Percentiles rank a stretch among this genome's conserved stretches.
phyloP scores from a whole-genome alignment of 2,329 filamentous ascomycete genomes.

The Botrytis elliptica region DNA sequence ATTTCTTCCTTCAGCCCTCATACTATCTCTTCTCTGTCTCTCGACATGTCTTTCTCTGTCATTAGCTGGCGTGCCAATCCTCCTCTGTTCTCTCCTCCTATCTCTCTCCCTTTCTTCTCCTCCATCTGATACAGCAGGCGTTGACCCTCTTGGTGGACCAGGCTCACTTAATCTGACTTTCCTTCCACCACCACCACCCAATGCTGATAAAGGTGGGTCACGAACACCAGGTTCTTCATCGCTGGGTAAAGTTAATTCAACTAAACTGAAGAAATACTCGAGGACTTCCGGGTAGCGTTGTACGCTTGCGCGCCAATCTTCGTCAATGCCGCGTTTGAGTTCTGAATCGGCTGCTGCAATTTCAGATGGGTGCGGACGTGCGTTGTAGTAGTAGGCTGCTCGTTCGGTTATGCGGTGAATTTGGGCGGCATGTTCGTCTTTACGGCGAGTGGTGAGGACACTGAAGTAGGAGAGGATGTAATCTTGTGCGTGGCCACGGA shows the following conservation, averaged over 20 bases:
- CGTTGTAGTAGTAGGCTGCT: conserved; percentile 57
- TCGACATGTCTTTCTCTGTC: conserved; percentile 13
- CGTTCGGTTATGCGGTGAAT: conserved; percentile 56
- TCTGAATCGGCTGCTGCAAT: conserved; percentile 62
- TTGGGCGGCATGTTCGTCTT: conserved; percentile 54
- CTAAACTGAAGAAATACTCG: conserved; percentile 74
- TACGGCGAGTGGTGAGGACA: conserved; percentile 59
- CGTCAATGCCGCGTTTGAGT: conserved; percentile 72
- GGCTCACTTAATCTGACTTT: conserved; percentile 34
- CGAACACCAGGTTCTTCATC: conserved; percentile 60
- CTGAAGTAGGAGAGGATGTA: conserved; percentile 67
- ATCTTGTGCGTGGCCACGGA: conserved; percentile 63
- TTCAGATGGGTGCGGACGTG: conserved; percentile 59
- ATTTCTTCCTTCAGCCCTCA: conserved; percentile 20
- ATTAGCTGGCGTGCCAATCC: conserved; percentile 22
- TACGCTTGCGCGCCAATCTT: conserved; percentile 74
- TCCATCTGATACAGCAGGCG: conserved; percentile 23
- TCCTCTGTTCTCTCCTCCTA: conserved; percentile 23
- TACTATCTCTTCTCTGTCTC: conserved; percentile 23
- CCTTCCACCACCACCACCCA: conserved; percentile 34
- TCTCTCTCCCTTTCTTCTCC: conserved; percentile 21
- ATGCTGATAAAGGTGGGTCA: conserved; percentile 55
- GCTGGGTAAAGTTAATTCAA: conserved; percentile 62
- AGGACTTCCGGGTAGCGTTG: conserved; percentile 78
- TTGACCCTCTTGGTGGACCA: conserved; percentile 27